Conservation (phyloP, 2,329 filamentous ascomycete genomes). For the Didymella sp. region DNA sequence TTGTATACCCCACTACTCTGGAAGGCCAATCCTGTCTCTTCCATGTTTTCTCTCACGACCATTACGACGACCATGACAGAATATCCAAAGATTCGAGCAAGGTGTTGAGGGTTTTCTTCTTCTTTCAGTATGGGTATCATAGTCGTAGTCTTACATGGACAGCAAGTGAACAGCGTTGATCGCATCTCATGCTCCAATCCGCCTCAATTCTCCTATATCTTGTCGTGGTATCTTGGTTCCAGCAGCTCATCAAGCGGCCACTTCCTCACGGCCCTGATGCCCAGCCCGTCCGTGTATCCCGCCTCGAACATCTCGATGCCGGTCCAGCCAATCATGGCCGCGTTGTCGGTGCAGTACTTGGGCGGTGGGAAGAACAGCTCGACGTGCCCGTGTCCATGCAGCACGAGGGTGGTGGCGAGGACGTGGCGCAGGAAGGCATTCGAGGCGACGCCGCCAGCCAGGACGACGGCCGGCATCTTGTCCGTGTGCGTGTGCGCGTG, state of each 20-base stretch:
- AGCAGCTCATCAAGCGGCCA: conserved; percentile 48
- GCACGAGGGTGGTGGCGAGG: conserved; percentile 65
- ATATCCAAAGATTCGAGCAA: not conserved
- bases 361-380: conserved; percentile 76
- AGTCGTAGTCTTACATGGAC: not conserved
- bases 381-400: conserved; percentile 69
- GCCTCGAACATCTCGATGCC: conserved; percentile 89
- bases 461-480: conserved; percentile 67
- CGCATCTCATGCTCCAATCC: too few relatives aligned
- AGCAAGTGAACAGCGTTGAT: too few relatives aligned
- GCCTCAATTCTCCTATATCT: not conserved
- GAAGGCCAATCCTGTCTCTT: not conserved
- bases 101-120: not conserved
- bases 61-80: not conserved
- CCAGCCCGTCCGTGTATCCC: conserved; percentile 59
- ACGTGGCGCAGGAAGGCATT: conserved; percentile 81
- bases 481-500: too few relatives aligned
- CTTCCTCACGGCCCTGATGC: conserved; percentile 45
- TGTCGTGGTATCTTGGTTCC: conserved; percentile 33
- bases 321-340: conserved; percentile 96
- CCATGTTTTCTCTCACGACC: not conserved
- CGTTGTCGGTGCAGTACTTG: conserved; percentile 88
- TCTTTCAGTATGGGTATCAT: not conserved
- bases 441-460: conserved; percentile 89
- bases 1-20: not conserved